Conservation (phyloP, 768 basidiomycete genomes). For the Tulasnella sp. region DNA sequence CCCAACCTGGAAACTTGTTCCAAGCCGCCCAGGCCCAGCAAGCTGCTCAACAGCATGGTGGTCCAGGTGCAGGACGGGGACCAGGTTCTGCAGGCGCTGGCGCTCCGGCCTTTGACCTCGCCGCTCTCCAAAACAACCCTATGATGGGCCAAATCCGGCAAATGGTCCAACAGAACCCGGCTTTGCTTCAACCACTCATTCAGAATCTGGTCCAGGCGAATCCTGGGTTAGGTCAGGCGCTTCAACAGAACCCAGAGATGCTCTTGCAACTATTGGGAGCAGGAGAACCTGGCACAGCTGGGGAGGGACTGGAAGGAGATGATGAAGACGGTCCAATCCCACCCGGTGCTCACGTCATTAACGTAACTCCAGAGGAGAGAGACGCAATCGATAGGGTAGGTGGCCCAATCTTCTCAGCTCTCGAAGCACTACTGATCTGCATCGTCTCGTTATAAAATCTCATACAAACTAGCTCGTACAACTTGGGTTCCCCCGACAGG, state of each 20-base stretch:
- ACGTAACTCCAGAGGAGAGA: slow-evolving; percentile 80
- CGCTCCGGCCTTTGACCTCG: slow-evolving; percentile 45
- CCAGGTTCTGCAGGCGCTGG: slow-evolving; percentile 38
- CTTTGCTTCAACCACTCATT: slow-evolving; percentile 68
- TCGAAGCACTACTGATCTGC: neutral
- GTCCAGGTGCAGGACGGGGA: slow-evolving; percentile 41
- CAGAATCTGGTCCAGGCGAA: slow-evolving; percentile 76
- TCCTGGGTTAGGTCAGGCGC: slow-evolving; percentile 65
- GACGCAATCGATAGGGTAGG: slow-evolving; percentile 86
- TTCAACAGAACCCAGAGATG: slow-evolving; percentile 69
- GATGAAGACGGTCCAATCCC: slow-evolving; percentile 41
- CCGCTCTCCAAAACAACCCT: slow-evolving; percentile 53
- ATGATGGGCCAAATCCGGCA: slow-evolving; percentile 71
- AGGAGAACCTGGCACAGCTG: slow-evolving; percentile 27
- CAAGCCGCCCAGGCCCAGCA: slow-evolving; percentile 49
- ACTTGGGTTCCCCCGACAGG: slow-evolving; percentile 80
- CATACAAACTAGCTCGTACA: slow-evolving; percentile 59
- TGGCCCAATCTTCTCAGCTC: neutral
- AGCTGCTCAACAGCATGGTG: slow-evolving; percentile 37
- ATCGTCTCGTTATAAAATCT: neutral
- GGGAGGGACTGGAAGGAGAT: slow-evolving; percentile 40
- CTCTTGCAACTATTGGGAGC: slow-evolving; percentile 61
- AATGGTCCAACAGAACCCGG: slow-evolving; percentile 72
- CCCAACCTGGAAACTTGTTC: slow-evolving; percentile 59
- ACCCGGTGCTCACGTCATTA: slow-evolving; percentile 60